These are phyloP conservation scores for Lycium ferocissimum DNA, from an alignment of 257 asterid genomes.

Conservation along the genomic window DNA sequence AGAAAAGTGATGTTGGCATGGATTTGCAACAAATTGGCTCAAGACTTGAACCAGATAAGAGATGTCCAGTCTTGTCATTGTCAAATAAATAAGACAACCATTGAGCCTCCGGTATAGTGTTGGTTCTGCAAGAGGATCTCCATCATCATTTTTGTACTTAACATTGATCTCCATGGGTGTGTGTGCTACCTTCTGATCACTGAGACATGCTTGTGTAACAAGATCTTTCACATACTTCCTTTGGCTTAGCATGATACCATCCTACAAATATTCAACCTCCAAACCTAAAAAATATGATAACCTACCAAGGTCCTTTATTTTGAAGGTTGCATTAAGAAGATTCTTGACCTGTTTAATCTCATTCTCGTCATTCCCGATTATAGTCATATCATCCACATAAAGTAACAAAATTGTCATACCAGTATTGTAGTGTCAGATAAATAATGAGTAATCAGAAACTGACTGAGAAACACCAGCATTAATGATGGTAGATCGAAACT, in stretches of 20 bases:
- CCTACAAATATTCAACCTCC: background rate
- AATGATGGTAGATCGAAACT: background rate
- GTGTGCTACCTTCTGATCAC: background rate
- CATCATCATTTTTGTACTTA: background rate
- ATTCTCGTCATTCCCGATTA: background rate
- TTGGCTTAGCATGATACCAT: background rate
- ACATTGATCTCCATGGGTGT: background rate
- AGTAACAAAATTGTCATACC: background rate
- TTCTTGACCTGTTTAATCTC: background rate
- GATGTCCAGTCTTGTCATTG: background rate
- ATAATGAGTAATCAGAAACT: background rate
- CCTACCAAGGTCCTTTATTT: background rate
- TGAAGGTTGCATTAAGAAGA: background rate
- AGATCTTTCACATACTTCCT: background rate
- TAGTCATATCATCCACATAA: background rate
- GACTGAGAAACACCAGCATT: too few relatives aligned
- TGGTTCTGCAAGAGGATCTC: background rate
- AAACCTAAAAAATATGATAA: background rate
- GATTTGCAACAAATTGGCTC: background rate
- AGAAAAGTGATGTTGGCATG: background rate
- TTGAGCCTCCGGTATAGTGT: background rate
- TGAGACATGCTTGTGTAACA: background rate
- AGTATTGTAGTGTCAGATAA: background rate
- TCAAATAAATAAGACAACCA: background rate
- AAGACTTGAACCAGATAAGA: background rate